Percentiles rank a stretch among this genome's conserved stretches.
Evolutionary conservation across 371 early-diverging fungal species (phyloP).

Genomic region (Batrachochytrium dendrobatidis): DNA sequence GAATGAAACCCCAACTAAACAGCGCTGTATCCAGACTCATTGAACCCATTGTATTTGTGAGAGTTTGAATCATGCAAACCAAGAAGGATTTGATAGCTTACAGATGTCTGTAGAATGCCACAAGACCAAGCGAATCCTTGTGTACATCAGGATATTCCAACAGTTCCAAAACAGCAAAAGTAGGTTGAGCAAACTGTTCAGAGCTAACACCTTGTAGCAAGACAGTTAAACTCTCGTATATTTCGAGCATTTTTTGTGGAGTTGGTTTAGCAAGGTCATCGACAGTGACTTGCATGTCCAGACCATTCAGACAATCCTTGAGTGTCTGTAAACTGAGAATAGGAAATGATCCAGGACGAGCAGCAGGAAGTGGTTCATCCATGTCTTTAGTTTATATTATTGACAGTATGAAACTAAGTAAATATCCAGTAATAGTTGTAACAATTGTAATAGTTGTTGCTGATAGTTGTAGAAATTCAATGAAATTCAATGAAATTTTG

Average conservation of each 20-base stretch:
- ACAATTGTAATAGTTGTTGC: too few relatives aligned
- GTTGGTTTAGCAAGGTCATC: slow-evolving; percentile 60
- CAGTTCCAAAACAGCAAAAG: slow-evolving; percentile 35
- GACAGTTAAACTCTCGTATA: slow-evolving; percentile 53
- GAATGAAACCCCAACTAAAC: too few relatives aligned
- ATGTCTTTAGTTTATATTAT: too few relatives aligned
- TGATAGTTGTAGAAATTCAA: too few relatives aligned
- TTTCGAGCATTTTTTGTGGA: slow-evolving; percentile 39
- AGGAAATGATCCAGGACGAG: slow-evolving; percentile 37
- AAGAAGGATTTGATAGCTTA: slow-evolving; percentile 5
- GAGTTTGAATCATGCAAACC: background rate
- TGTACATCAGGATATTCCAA: slow-evolving; percentile 49
- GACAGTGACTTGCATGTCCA: slow-evolving; percentile 51
- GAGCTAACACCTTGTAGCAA: slow-evolving; percentile 50
- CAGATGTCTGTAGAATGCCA: slow-evolving; percentile 36
- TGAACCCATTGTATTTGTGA: background rate
- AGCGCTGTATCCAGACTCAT: too few relatives aligned
- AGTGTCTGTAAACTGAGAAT: slow-evolving; percentile 53
- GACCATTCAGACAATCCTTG: slow-evolving; percentile 50
- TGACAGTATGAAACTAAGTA: too few relatives aligned
- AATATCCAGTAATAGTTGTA: too few relatives aligned
- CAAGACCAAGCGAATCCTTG: slow-evolving; percentile 31
- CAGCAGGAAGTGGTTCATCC: too few relatives aligned
- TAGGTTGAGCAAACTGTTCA: slow-evolving; percentile 37
- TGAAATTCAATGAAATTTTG: too few relatives aligned